Percentiles rank a stretch among this genome's conserved stretches.
These are phyloP conservation scores for Moesziomyces antarcticus DNA, from an alignment of 1,284 basidiomycete species.

Conservation along the genomic window DNA sequence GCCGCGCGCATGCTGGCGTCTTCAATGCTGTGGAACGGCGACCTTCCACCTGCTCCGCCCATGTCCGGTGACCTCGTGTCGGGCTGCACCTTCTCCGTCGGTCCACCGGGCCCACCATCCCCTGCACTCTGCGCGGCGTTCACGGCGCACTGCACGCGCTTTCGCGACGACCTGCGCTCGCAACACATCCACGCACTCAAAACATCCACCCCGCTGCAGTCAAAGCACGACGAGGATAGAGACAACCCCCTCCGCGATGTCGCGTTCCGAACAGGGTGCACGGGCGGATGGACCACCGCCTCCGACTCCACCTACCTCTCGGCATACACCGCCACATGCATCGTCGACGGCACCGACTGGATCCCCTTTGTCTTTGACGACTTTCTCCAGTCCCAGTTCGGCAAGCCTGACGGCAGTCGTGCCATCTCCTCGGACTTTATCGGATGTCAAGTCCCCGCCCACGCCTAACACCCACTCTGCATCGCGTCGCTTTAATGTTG, in stretches of 20 bases:
- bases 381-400: conserved; percentile 24
- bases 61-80: conserved; percentile 9
- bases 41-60: conserved; percentile 7
- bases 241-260: conserved; percentile 11
- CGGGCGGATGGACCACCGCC: conserved; percentile 4
- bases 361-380: conserved; percentile 28
- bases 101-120: conserved; percentile 24
- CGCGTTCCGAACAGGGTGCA: conserved; percentile 25
- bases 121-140: conserved; percentile 31
- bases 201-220: not conserved
- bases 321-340: conserved; percentile 31
- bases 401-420: not conserved
- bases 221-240: conserved; percentile 6
- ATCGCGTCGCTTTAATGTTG: not conserved
- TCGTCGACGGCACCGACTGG: conserved; percentile 35
- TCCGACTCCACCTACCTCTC: conserved; percentile 18
- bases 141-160: conserved; percentile 11
- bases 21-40: conserved; percentile 5
- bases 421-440: conserved; percentile 23
- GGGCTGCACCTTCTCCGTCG: conserved; percentile 34
- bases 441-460: conserved; percentile 37
- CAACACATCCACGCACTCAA: conserved; percentile 15
- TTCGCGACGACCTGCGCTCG: conserved; percentile 12
- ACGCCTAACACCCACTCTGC: conserved; percentile 1
- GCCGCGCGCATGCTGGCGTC: not conserved